phyloP scores from a whole-genome alignment of 2,329 filamentous ascomycete genomes.

The Aureobasidium sp. region DNA sequence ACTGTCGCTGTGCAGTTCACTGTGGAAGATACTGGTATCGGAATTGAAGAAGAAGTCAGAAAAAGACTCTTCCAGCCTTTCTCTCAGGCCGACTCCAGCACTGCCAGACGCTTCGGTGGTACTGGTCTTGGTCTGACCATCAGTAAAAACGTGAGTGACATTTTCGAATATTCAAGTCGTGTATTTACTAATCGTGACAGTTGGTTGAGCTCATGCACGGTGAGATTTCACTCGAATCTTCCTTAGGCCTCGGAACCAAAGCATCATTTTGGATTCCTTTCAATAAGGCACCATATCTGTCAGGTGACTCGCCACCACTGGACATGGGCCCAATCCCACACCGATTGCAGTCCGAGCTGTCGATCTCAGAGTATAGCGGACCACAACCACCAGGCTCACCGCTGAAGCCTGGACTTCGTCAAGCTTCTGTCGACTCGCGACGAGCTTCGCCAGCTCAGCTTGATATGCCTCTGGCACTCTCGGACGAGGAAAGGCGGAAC shows the following conservation, averaged over 20 bases:
- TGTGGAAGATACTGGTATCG: conserved; percentile 72
- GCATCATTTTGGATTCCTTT: conserved; percentile 73
- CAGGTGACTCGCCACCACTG: conserved; percentile 46
- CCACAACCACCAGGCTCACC: conserved; percentile 31
- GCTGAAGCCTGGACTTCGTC: conserved; percentile 16
- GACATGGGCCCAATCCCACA: conserved; percentile 60
- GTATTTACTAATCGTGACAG: conserved; percentile 18
- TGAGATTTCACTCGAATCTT: conserved; percentile 62
- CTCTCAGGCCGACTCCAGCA: conserved; percentile 74
- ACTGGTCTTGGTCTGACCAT: conserved; percentile 74
- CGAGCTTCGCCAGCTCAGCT: conserved; percentile 20
- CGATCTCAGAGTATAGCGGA: conserved; percentile 53
- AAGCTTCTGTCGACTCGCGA: conserved; percentile 18
- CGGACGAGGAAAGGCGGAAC: conserved; percentile 52
- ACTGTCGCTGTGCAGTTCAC: conserved; percentile 62
- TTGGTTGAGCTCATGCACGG: conserved; percentile 73
- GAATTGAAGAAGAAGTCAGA: conserved; percentile 70
- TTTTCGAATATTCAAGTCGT: not conserved
- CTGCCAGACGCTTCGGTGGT: conserved; percentile 69
- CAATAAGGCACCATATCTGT: conserved; percentile 56
- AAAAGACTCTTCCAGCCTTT: conserved; percentile 72
- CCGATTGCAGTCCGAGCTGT: conserved; percentile 51
- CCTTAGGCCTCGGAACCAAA: conserved; percentile 60
- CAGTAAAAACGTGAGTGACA: conserved; percentile 56
- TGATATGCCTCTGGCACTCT: conserved; percentile 40